phyloP scores from a whole-genome alignment of 2,329 filamentous ascomycete species.

The Aspergillus uvarum region DNA sequence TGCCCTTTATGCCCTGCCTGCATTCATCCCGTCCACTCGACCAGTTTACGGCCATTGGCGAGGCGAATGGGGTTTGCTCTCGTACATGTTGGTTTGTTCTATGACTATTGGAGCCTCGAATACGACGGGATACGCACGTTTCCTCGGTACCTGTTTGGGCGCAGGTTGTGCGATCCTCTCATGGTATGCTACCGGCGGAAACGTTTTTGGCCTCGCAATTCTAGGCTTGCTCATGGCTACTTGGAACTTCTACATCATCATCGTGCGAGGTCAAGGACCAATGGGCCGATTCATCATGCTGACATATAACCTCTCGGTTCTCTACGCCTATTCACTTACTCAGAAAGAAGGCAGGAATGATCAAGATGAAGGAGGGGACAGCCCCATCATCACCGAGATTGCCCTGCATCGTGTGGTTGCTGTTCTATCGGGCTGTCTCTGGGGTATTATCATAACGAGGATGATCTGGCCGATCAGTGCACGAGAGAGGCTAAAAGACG shows the following conservation, averaged over 20 bases:
- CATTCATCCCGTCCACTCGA: conserved; percentile 76
- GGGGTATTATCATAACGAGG: conserved; percentile 87
- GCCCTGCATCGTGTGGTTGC: conserved; percentile 82
- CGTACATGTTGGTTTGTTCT: conserved; percentile 96
- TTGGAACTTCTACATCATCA: conserved; percentile 85
- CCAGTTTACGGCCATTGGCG: conserved; percentile 83
- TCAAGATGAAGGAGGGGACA: conserved; percentile 77
- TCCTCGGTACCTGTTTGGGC: conserved; percentile 81
- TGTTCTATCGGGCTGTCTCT: conserved; percentile 82
- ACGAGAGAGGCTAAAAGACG: conserved; percentile 81
- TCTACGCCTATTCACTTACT: conserved; percentile 90
- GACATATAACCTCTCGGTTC: conserved; percentile 90
- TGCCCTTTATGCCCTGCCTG: conserved; percentile 81
- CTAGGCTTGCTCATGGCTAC: conserved; percentile 79
- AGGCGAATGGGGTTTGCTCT: conserved; percentile 93
- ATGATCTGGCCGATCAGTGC: conserved; percentile 93
- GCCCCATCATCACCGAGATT: conserved; percentile 85
- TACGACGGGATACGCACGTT: conserved; percentile 82
- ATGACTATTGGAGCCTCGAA: conserved; percentile 98
- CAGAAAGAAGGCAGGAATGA: conserved; percentile 78
- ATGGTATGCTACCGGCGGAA: conserved; percentile 75
- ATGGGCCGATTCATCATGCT: conserved; percentile 92
- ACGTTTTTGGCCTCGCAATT: conserved; percentile 72
- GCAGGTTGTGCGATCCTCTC: conserved; percentile 71
- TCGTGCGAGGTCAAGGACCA: conserved; percentile 79